Base-by-base conservation (phyloP, 768 basidiomycete genomes). In the Leccinum disarticulatum region DNA sequence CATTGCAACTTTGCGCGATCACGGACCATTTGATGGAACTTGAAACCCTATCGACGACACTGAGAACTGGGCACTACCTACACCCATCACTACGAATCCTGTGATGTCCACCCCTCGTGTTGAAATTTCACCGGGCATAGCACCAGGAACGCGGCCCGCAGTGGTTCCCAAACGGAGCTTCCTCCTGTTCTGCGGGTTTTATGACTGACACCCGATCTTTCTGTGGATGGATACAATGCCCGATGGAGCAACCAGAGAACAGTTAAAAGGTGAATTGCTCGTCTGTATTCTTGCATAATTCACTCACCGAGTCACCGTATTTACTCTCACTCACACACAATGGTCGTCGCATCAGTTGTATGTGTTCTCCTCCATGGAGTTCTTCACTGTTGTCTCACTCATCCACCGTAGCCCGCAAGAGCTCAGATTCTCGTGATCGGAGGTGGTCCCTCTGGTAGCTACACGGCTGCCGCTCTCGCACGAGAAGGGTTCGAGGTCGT, bases 401-500 rank as follows among this genome's bases (percentile, higher is more conserved):
- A 25, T 52, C 33, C 22, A 35, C 28, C 11, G 3, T 35, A 52
- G 52, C 52, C 52, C 33, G 8, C 19, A 35, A 52, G 33, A 52
- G 31, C 52, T 14, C 59, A 61, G 17, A 55, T 65, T 4, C 62
- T 65, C 4, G 55, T 65, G 1, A 53, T 65, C 1, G 64, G 64
- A 17, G 57, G 64, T 7, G 64, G 64, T 9, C 59, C 63, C 2
- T 55, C 62, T 1, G 59, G 64, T 3, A 64, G 64, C 31, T 56
- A 65, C 38, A 43, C 59, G 1, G 59, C 59, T 2, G 30, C 59
- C 3, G 57, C 57, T 2, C 59, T 65, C 13, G 59, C 59, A 10
- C 35, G 62, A 11, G 59, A 64, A n/a, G 64, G 55, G 13, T 64
- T 65, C 4, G 52, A 52, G 13, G 52, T 52, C 33, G 35, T 57